Base-by-base conservation (phyloP, 2,329 filamentous ascomycete species). In the Stagonosporopsis chrysanthemi region DNA sequence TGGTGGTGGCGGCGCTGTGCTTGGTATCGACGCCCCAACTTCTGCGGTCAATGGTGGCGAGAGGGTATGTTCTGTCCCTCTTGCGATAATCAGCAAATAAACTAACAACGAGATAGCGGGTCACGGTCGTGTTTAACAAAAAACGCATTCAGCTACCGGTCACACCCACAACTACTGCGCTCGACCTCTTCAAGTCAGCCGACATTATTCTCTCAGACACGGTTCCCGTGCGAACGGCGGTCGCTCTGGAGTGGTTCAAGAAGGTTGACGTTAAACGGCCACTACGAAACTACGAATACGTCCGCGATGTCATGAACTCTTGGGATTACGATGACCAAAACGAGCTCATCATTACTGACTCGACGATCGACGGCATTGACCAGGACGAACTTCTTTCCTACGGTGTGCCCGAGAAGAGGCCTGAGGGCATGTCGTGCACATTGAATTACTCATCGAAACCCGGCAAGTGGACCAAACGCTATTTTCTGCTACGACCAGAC, bases 391-490 rank as follows among this genome's bases (percentile, higher is more conserved):
- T 97, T 6, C 87, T 90, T 23, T 78, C 88, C 4, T 80, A 83
- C 12, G 83, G 84, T 4, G 90, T 90, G 3, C 85, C 89, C 1
- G 79, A 80, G 24, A 80, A 86, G 22, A 82, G 87, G 41, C 91
- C 92, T 0, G 74, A 78, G 1, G 89, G 89, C 39, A 85, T 88
- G 55, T 85, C 86, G 14, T 84, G 93, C 52, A 84, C 89, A 54
- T 81, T 98, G 63, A 88, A 94, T 67, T 88, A 96, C 76, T 95
- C 90, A 0, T 89, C 92, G 40, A 88, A 87, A 43, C 88, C 89
- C 0, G 90, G 91, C 15, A 95, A 92, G 73, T 98, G 94, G 95
- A 88, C 87, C 65, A 97, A 97, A 77, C 87, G 91, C 36, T 92
- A 85, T 75, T 81, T 97, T 48, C 92, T 87, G 0, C 78, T 98